Conservation (phyloP, 1,284 basidiomycete genomes). For the Trichosporon sp. region DNA sequence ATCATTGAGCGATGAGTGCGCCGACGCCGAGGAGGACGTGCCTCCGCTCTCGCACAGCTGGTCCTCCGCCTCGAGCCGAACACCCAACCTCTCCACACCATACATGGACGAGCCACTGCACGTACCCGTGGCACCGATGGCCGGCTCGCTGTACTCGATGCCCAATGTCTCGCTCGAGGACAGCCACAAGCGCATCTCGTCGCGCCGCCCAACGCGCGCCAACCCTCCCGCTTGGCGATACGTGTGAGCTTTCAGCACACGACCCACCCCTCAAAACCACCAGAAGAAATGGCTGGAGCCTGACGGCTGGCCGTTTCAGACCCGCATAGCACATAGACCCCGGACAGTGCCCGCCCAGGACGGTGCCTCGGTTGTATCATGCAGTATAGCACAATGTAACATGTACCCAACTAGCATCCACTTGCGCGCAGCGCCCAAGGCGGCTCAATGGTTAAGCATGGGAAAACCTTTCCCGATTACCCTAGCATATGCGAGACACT, state of each 20-base stretch:
- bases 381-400: neutral
- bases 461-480: neutral
- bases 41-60: neutral
- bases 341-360: neutral
- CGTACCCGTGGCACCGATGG: neutral
- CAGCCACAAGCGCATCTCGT: neutral
- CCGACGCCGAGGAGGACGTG: slow-evolving; percentile 5
- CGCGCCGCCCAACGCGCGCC: neutral
- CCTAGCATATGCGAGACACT: neutral
- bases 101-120: neutral
- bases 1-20: neutral
- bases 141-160: neutral
- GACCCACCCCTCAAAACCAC: neutral
- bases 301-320: neutral
- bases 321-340: neutral
- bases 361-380: neutral
- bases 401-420: neutral
- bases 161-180: neutral
- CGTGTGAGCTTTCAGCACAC: neutral
- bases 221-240: neutral
- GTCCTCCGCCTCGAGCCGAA: neutral
- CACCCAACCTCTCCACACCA: neutral
- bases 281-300: neutral
- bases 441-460: neutral
- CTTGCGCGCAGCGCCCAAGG: neutral